Evolutionary conservation across 305 asterid species (phyloP).

Genomic region (Plantago coronopus): DNA sequence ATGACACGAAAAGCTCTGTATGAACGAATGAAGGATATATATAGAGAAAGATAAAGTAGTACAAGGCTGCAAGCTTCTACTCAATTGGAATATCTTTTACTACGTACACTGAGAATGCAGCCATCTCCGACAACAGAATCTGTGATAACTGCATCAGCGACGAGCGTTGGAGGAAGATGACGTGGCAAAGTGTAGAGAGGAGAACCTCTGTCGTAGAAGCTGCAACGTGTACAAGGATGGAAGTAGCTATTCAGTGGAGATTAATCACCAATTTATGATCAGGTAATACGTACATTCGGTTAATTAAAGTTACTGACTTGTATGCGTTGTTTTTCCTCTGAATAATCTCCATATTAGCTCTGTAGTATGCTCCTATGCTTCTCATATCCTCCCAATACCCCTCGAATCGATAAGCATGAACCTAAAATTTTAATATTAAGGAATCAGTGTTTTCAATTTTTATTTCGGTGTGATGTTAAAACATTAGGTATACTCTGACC

Average conservation of each 20-base stretch:
- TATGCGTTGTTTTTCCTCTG: slow-evolving; percentile 41
- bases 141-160: slow-evolving; percentile 57
- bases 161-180: slow-evolving; percentile 72
- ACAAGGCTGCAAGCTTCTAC: too few relatives aligned
- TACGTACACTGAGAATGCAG: slow-evolving; percentile 66
- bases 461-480: background rate
- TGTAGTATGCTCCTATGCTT: slow-evolving; percentile 65
- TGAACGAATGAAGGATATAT: background rate
- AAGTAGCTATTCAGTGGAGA: background rate
- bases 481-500: slow-evolving; percentile 30
- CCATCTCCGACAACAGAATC: slow-evolving; percentile 76
- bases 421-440: slow-evolving; percentile 27
- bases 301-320: slow-evolving; percentile 37
- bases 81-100: too few relatives aligned
- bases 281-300: slow-evolving; percentile 2
- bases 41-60: too few relatives aligned
- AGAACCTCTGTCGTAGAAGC: slow-evolving; percentile 55
- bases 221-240: slow-evolving; percentile 26
- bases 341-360: slow-evolving; percentile 60
- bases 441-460: background rate
- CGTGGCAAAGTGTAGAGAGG: slow-evolving; percentile 82
- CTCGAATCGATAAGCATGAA: slow-evolving; percentile 48
- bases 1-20: background rate
- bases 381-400: slow-evolving; percentile 90
- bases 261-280: background rate